phyloP scores from a whole-genome alignment of 1,284 basidiomycete species.

The Apiotrichum siamense region DNA sequence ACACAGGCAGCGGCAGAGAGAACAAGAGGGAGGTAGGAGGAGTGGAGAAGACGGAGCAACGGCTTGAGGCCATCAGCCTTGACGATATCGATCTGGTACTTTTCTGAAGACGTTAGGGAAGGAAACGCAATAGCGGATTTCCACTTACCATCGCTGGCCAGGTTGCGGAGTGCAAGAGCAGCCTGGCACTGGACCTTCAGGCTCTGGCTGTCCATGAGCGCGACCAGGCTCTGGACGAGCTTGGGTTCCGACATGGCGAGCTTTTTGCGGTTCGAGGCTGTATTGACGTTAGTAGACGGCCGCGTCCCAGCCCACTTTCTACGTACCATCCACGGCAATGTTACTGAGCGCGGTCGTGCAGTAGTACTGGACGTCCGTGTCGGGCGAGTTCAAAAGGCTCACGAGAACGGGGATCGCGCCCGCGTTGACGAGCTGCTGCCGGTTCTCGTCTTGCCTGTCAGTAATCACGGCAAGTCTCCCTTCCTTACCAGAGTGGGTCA shows the following conservation, averaged over 20 bases:
- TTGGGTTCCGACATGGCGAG: constrained; percentile 91
- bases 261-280: constrained; percentile 86
- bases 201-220: constrained; percentile 94
- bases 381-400: constrained; percentile 87
- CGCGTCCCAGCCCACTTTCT: too few relatives aligned
- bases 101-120: constrained; percentile 59
- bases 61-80: constrained; percentile 90
- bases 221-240: constrained; percentile 87
- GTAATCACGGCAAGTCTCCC: constrained; percentile 23
- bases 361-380: constrained; percentile 99
- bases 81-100: constrained; percentile 98
- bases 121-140: not conserved
- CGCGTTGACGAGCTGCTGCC: constrained; percentile 96
- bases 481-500: constrained; percentile 99
- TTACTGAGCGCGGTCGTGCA: constrained; percentile 98
- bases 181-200: constrained; percentile 99
- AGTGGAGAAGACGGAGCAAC: constrained; percentile 88
- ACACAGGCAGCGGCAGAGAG: constrained; percentile 98
- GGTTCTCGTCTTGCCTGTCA: constrained; percentile 73
- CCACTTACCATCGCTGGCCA: constrained; percentile 84
- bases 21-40: constrained; percentile 96
- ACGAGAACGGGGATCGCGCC: constrained; percentile 98
- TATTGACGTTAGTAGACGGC: too few relatives aligned
- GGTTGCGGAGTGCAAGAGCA: constrained; percentile 89
- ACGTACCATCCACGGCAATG: constrained; percentile 87